Base-by-base conservation (phyloP, 2,329 filamentous ascomycete species). In the Botryotinia calthae region DNA sequence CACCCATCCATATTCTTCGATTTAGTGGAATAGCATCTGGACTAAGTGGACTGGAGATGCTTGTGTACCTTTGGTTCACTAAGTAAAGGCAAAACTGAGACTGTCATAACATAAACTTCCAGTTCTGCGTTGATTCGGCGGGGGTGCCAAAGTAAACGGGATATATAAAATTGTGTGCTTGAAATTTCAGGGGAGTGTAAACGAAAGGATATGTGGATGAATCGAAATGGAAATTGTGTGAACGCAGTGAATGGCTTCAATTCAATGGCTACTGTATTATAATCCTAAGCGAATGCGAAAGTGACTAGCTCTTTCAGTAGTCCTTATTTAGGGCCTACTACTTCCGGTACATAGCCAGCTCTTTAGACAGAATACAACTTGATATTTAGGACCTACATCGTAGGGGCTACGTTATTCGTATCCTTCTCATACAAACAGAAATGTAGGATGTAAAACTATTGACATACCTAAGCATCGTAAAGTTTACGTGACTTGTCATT, bases 111-210 rank as follows among this genome's bases (percentile, higher is more conserved):
- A 56, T 56, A 7, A 56, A 28, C 6, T 56, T 18, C 14, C 3
- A 56, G 14, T 18, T 31, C 51, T 2, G n/a, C 7, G 18, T 28
- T 56, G 6, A 1, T 16, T 56, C 18, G n/a, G 18, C 28, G 51
- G 7, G 14, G 51, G 14, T 28, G 51, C 16, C 14, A 28, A 56
- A 14, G 3, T 56, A 28, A 25, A 28, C 14, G 14, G n/a, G n/a
- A 28, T 14, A 54, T 7, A 1, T 54, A 16, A 0, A n/a, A 1
- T 14, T 10, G 5, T n/a, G 0, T 16, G 5, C 14, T n/a, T n/a
- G 6, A 56, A n/a, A 7, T 18, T 8, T 28, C n/a, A 56, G 14
- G 51, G n/a, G n/a, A 56, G n/a, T 18, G 6, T 9, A 28, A 28
- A 28, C 14, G 51, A 56, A 28, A 9, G n/a, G 16, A 56, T 28